Evolutionary conservation across 257 asterid genomes (phyloP).

Genomic region (Parsonsia alboflavescens): DNA sequence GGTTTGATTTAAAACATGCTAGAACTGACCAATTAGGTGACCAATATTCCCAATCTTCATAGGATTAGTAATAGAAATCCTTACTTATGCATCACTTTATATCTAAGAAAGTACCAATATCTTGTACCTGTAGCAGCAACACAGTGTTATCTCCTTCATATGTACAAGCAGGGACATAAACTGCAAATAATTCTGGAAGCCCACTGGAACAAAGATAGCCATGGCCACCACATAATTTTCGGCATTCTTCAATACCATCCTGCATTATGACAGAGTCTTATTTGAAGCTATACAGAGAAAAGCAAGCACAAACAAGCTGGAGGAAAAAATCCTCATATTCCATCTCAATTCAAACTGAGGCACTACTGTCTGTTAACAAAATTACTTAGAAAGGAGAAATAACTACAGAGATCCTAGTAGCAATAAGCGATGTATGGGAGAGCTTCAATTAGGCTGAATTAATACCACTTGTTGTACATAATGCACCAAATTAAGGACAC

Average conservation of each 20-base stretch:
- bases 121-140: constrained; percentile 71
- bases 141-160: constrained; percentile 96
- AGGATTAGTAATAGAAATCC: neutral
- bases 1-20: neutral
- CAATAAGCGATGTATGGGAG: neutral
- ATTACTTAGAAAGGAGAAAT: neutral
- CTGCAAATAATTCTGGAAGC: constrained; percentile 97
- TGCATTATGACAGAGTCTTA: constrained; percentile 18
- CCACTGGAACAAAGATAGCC: constrained; percentile 97
- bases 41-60: neutral
- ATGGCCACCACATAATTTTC: constrained; percentile 97
- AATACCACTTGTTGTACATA: neutral
- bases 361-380: neutral
- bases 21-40: neutral
- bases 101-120: too few species aligned
- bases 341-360: neutral
- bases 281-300: neutral
- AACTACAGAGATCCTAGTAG: neutral
- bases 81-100: too few species aligned
- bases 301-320: neutral
- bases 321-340: neutral
- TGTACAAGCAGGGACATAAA: constrained; percentile 97
- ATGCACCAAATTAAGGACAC: constrained; percentile 1
- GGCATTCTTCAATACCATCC: constrained; percentile 99
- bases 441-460: neutral